phyloP scores from a whole-genome alignment of 352 stramenopile genomes.

The Paralagenidium karlingii region DNA sequence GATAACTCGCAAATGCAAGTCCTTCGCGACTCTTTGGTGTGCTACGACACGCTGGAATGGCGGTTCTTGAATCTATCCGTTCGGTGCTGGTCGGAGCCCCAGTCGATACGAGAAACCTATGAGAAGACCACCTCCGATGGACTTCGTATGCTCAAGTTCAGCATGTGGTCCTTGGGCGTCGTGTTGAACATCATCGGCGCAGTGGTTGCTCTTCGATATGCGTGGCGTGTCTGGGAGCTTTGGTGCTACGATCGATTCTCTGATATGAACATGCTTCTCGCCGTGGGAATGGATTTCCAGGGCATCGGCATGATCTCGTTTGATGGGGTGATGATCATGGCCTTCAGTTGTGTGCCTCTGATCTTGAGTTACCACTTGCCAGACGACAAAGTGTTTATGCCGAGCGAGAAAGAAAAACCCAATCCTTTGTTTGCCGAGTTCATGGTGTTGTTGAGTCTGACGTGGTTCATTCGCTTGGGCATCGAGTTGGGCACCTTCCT shows the following conservation, averaged over 20 bases:
- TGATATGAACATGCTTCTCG: conserved; percentile 18
- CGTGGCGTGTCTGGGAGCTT: conserved; percentile 18
- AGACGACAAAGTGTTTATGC: conserved; percentile 13
- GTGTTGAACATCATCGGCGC: conserved; percentile 35
- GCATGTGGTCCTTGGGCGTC: conserved; percentile 19
- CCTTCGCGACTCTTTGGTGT: conserved; percentile 16
- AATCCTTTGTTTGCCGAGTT: conserved; percentile 12
- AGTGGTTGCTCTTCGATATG: conserved; percentile 27
- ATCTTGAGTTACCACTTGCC: conserved; percentile 22
- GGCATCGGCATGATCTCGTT: conserved; percentile 26
- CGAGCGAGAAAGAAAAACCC: conserved; percentile 7
- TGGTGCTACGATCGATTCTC: conserved; percentile 17
- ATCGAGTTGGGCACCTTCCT: conserved; percentile 26
- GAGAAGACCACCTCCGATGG: conserved; percentile 8
- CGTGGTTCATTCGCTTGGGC: conserved; percentile 28
- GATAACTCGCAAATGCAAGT: conserved; percentile 7
- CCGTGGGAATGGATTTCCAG: conserved; percentile 25
- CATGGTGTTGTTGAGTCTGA: conserved; percentile 30
- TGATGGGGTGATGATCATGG: conserved; percentile 19
- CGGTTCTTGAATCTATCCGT: conserved; percentile 12
- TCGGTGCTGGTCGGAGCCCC: conserved; percentile 20
- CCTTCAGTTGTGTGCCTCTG: conserved; percentile 12
- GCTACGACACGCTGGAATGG: conserved; percentile 25
- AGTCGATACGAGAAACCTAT: conserved; percentile 4
- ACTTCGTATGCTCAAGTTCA: conserved; percentile 27